Conservation (phyloP, 352 stramenopile genomes). For the Phytophthora pseudosyringae region DNA sequence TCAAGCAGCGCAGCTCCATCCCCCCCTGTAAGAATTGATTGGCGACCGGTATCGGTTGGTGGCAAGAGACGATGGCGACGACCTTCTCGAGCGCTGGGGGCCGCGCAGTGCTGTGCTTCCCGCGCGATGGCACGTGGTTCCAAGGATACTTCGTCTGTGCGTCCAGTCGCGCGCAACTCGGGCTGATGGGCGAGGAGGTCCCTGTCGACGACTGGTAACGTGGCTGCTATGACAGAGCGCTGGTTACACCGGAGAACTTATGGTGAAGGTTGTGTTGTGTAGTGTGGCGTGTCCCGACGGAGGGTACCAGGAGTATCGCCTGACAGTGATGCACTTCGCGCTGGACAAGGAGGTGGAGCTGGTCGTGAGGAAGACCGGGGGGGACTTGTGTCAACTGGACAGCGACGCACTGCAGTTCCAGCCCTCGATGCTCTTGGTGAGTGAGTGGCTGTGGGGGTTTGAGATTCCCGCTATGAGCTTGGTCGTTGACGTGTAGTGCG, state of each 20-base stretch:
- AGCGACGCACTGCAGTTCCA: constrained; percentile 54
- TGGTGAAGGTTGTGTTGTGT: background rate
- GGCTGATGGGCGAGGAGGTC: constrained; percentile 66
- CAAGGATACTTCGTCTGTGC: constrained; percentile 67
- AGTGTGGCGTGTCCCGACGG: constrained; percentile 69
- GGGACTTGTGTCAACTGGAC: constrained; percentile 61
- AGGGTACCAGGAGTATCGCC: constrained; percentile 66
- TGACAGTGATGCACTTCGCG: constrained; percentile 69
- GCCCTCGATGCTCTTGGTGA: constrained; percentile 43
- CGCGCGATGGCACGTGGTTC: constrained; percentile 59
- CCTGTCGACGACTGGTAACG: constrained; percentile 66
- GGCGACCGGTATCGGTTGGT: constrained; percentile 15
- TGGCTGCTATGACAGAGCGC: background rate
- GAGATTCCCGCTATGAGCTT: background rate
- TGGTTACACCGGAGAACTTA: background rate
- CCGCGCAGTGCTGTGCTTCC: constrained; percentile 68
- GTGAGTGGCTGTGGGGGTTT: constrained; percentile 6
- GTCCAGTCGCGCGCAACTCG: constrained; percentile 47
- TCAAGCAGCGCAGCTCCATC: constrained; percentile 55
- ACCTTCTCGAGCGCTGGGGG: constrained; percentile 40
- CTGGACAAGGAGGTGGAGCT: constrained; percentile 44
- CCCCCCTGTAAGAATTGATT: background rate
- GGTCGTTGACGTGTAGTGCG: constrained; percentile 7
- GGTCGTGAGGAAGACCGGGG: constrained; percentile 64
- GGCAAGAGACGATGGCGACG: constrained; percentile 26